phyloP scores from a whole-genome alignment of 2,329 filamentous ascomycete species.

The Penicillium janthinellum region DNA sequence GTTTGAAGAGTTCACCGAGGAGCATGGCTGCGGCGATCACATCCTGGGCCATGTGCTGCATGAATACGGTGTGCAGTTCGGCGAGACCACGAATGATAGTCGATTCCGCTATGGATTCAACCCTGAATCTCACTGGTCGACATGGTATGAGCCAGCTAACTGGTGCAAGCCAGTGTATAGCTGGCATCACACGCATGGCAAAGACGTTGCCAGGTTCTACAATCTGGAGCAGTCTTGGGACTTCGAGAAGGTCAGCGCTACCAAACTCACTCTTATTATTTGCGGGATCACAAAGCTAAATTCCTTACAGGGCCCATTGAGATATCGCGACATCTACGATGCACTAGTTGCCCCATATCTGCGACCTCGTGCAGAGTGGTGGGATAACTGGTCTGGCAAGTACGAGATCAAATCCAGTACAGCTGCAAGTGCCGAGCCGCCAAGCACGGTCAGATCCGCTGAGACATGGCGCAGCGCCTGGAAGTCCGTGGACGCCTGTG shows the following conservation, averaged over 20 bases:
- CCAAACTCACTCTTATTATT: not conserved
- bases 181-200: slow-evolving; percentile 30
- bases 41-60: slow-evolving; percentile 53
- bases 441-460: slow-evolving; percentile 13
- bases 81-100: slow-evolving; percentile 53
- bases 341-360: slow-evolving; percentile 26
- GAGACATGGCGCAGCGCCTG: slow-evolving; percentile 26
- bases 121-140: slow-evolving; percentile 33
- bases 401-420: slow-evolving; percentile 27
- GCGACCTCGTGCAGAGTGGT: slow-evolving; percentile 25
- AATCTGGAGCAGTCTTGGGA: slow-evolving; percentile 30
- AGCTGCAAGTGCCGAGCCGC: slow-evolving; percentile 16
- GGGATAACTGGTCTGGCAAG: slow-evolving; percentile 29
- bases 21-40: slow-evolving; percentile 57
- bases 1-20: slow-evolving; percentile 44
- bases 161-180: slow-evolving; percentile 57
- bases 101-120: slow-evolving; percentile 50
- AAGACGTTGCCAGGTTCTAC: slow-evolving; percentile 29
- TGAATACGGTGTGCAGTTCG: slow-evolving; percentile 52
- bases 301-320: slow-evolving; percentile 18
- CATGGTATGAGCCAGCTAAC: slow-evolving; percentile 38
- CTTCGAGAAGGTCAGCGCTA: slow-evolving; percentile 18
- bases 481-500: slow-evolving; percentile 28
- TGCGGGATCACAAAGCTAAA: not conserved
- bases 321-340: slow-evolving; percentile 29